Percentiles rank a stretch among this genome's conserved stretches.
Evolutionary conservation across 371 early-diverging fungal species (phyloP).

Genomic region (Lichtheimia corymbifera): DNA sequence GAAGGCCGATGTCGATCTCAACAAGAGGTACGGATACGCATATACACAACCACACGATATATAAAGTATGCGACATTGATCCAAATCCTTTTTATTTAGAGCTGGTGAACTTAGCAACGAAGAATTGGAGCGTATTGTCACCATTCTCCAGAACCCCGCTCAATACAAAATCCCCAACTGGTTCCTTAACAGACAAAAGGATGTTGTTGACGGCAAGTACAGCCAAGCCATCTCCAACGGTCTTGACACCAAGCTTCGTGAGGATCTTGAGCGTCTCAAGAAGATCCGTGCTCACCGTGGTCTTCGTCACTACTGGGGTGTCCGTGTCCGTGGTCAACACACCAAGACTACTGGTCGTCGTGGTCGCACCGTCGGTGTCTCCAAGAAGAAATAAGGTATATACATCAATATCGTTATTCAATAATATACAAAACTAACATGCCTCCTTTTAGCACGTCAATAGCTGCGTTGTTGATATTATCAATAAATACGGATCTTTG

Average conservation of each 20-base stretch:
- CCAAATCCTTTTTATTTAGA: slow-evolving; percentile 34
- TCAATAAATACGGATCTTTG: too few relatives aligned
- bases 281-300: slow-evolving; percentile 95
- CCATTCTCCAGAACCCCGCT: slow-evolving; percentile 90
- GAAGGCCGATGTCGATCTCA: slow-evolving; percentile 96
- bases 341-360: slow-evolving; percentile 98
- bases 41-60: neutral
- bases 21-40: slow-evolving; percentile 80
- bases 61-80: neutral
- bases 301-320: slow-evolving; percentile 96
- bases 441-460: too few relatives aligned
- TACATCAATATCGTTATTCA: too few relatives aligned
- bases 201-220: slow-evolving; percentile 92
- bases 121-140: slow-evolving; percentile 89
- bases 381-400: slow-evolving; percentile 88
- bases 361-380: slow-evolving; percentile 96
- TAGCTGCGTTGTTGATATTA: too few relatives aligned
- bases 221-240: slow-evolving; percentile 93
- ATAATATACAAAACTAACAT: too few relatives aligned
- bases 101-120: slow-evolving; percentile 97
- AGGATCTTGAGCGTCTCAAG: slow-evolving; percentile 96
- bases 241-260: slow-evolving; percentile 95
- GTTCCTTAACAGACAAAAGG: slow-evolving; percentile 99
- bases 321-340: slow-evolving; percentile 95
- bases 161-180: slow-evolving; percentile 98